A percentile compares a stretch with the other conserved stretches of the same genome.
Evolutionary conservation across 2,329 filamentous ascomycete genomes (phyloP).

Genomic region (Biscogniauxia marginata): DNA sequence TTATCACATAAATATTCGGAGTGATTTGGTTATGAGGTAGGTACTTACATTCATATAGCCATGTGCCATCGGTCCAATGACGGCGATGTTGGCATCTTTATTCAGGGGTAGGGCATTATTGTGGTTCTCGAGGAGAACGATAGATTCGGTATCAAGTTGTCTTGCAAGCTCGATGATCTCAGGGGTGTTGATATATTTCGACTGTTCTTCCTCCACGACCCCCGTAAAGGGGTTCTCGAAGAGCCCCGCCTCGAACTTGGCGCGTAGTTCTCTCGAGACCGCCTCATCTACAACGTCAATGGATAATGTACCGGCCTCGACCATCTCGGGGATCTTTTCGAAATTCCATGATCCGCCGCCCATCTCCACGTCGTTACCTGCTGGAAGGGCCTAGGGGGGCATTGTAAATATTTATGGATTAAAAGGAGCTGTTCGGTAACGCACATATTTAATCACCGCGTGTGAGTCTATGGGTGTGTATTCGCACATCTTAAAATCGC

Average conservation of each 20-base stretch:
- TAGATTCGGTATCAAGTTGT: slow-evolving; percentile 63
- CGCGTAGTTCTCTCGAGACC: slow-evolving; percentile 62
- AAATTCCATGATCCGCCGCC: slow-evolving; percentile 73
- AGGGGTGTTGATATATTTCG: slow-evolving; percentile 60
- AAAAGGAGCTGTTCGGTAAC: slow-evolving; percentile 9
- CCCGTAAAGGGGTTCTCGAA: slow-evolving; percentile 69
- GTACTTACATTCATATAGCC: slow-evolving; percentile 65
- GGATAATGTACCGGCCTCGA: slow-evolving; percentile 60
- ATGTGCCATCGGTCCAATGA: slow-evolving; percentile 74
- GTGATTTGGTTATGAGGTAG: slow-evolving; percentile 18
- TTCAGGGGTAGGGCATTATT: slow-evolving; percentile 51
- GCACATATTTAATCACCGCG: slow-evolving; percentile 58
- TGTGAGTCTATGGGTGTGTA: slow-evolving; percentile 61
- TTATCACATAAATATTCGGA: background rate
- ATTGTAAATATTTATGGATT: background rate
- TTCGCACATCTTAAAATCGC: slow-evolving; percentile 62
- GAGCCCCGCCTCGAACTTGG: slow-evolving; percentile 68
- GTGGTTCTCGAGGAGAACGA: slow-evolving; percentile 60
- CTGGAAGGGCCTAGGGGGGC: slow-evolving; percentile 51
- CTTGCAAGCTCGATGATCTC: slow-evolving; percentile 58
- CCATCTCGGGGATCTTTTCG: slow-evolving; percentile 62
- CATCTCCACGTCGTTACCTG: slow-evolving; percentile 75
- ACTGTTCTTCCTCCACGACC: slow-evolving; percentile 53
- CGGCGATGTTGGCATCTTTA: slow-evolving; percentile 66
- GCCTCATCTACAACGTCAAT: slow-evolving; percentile 62